Percentiles rank a stretch among this genome's conserved stretches.
Conservation (phyloP, 208 protist genomes). For the Histomonas meleagridis region DNA sequence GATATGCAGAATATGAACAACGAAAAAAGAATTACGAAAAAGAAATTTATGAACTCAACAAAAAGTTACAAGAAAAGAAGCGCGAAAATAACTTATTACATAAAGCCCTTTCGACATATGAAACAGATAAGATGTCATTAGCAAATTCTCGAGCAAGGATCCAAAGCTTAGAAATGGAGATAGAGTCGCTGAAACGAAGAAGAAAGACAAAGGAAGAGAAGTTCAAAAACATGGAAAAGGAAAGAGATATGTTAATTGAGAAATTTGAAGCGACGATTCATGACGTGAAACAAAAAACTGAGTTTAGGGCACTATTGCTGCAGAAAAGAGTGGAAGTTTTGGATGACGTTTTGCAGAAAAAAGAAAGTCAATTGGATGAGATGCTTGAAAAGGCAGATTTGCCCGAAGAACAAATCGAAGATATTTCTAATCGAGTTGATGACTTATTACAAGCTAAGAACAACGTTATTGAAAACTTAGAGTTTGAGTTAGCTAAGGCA, state of each 20-base stretch:
- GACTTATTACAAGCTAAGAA: background rate
- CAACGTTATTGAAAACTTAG: background rate
- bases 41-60: background rate
- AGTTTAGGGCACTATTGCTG: background rate
- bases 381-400: background rate
- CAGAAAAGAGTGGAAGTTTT: background rate
- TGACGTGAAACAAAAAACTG: background rate
- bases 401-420: background rate
- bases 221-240: background rate
- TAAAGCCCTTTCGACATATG: conserved; percentile 26
- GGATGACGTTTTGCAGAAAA: background rate
- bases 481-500: conserved; percentile 2
- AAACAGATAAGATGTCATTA: background rate
- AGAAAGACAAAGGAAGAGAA: background rate
- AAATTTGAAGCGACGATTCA: conserved; percentile 10
- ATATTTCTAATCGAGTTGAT: background rate
- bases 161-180: background rate
- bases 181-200: background rate
- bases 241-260: background rate
- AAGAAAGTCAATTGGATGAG: background rate
- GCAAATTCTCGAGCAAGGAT: background rate
- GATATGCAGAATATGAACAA: background rate
- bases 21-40: conserved; percentile 29
- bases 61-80: background rate
- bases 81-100: background rate